Conservation (phyloP, 352 stramenopile genomes). For the Pythium biforme region DNA sequence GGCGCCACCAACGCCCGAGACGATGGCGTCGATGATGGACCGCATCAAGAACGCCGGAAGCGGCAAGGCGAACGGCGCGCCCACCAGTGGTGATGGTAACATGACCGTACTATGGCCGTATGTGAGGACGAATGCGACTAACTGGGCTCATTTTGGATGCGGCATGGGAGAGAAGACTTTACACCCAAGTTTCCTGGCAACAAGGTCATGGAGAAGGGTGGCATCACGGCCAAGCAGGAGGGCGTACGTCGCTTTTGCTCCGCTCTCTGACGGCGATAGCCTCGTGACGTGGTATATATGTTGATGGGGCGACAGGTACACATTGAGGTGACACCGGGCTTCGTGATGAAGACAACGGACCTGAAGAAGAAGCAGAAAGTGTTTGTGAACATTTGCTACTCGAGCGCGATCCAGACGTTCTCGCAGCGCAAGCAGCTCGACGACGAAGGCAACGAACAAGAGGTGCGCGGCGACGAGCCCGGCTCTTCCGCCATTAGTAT, state of each 20-base stretch:
- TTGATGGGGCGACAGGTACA: conserved; percentile 39
- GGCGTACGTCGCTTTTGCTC: conserved; percentile 36
- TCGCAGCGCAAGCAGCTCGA: conserved; percentile 79
- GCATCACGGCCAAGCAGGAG: conserved; percentile 53
- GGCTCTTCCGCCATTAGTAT: not conserved
- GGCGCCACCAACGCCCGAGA: conserved; percentile 12
- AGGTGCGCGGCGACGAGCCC: conserved; percentile 39
- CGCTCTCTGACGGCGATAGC: not conserved
- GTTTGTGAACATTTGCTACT: conserved; percentile 79
- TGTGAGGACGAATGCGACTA: not conserved
- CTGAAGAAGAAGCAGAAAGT: conserved; percentile 67
- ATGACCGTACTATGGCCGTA: not conserved
- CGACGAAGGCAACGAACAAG: conserved; percentile 70
- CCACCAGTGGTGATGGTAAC: not conserved
- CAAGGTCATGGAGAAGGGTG: conserved; percentile 65
- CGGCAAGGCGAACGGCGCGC: not conserved
- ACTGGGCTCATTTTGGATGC: too few species aligned
- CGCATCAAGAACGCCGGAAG: conserved; percentile 39
- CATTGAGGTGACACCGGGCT: conserved; percentile 73
- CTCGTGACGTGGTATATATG: not conserved
- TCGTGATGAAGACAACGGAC: conserved; percentile 77
- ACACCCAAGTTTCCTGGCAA: conserved; percentile 65
- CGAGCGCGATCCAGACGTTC: conserved; percentile 70
- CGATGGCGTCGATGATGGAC: conserved; percentile 42
- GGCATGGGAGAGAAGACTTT: conserved; percentile 33